Evolutionary conservation across 139 green algal genomes (phyloP).

Genomic region (Chlorella vulgaris): DNA sequence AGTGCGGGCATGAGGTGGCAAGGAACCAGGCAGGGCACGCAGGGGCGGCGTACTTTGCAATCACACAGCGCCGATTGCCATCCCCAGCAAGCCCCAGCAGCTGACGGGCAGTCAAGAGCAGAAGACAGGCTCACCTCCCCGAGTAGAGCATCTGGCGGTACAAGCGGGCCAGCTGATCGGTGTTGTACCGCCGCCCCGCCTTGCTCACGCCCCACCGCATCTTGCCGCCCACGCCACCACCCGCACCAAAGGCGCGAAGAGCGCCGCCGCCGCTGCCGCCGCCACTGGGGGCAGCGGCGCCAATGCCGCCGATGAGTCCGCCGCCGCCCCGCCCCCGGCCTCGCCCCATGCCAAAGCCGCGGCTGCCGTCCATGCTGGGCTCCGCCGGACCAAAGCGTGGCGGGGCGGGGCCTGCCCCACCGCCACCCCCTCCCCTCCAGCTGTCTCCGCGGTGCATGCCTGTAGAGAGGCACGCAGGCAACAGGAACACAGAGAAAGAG

Average conservation of each 20-base stretch:
- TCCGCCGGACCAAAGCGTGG: slow-evolving; percentile 16
- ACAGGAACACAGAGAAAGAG: background rate
- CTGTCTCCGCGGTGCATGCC: slow-evolving; percentile 5
- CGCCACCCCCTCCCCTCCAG: slow-evolving; percentile 26
- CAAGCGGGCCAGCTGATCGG: slow-evolving; percentile 37
- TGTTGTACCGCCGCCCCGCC: slow-evolving; percentile 34
- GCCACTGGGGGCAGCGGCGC: background rate
- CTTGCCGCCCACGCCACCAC: slow-evolving; percentile 29
- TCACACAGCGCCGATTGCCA: too few relatives aligned
- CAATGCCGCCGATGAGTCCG: slow-evolving; percentile 15
- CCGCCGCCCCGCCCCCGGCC: slow-evolving; percentile 7
- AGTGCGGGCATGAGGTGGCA: background rate
- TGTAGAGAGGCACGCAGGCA: background rate
- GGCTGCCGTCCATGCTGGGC: slow-evolving; percentile 35
- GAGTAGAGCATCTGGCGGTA: slow-evolving; percentile 46
- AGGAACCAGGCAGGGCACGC: background rate
- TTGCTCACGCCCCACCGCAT: slow-evolving; percentile 22
- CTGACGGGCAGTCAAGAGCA: too few relatives aligned
- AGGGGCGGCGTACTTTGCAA: too few relatives aligned
- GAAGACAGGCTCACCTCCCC: slow-evolving; percentile 19
- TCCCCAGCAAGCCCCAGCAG: too few relatives aligned
- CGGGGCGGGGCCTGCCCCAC: background rate
- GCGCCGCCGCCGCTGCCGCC: background rate
- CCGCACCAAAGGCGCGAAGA: slow-evolving; percentile 10
- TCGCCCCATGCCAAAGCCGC: slow-evolving; percentile 47